Conservation (phyloP, 2,329 filamentous ascomycete genomes). For the Aurifilum marmelostoma region DNA sequence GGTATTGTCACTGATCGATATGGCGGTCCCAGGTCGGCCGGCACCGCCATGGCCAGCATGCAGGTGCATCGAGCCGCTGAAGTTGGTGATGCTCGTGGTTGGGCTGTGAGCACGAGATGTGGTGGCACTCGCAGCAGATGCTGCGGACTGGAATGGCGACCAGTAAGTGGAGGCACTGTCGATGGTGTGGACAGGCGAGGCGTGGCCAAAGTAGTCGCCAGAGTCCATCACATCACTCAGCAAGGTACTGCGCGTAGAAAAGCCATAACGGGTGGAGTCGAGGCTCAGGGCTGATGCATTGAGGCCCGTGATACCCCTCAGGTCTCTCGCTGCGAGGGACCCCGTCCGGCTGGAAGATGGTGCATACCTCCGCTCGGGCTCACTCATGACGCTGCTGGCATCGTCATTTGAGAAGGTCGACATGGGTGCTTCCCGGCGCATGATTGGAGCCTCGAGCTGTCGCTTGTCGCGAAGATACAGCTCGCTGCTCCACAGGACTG, state of each 20-base stretch:
- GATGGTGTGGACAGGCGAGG: constrained; percentile 70
- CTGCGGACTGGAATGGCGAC: constrained; percentile 78
- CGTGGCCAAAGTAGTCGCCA: constrained; percentile 68
- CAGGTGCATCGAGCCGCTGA: constrained; percentile 52
- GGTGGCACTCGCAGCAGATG: constrained; percentile 62
- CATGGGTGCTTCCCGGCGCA: constrained; percentile 49
- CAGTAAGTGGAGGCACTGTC: constrained; percentile 83
- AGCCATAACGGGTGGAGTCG: constrained; percentile 67
- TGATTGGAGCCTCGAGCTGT: constrained; percentile 53
- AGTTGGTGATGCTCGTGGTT: constrained; percentile 62
- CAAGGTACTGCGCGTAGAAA: constrained; percentile 58
- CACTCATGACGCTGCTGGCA: constrained; percentile 56
- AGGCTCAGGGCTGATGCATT: constrained; percentile 72
- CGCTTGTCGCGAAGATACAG: constrained; percentile 79
- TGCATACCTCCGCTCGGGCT: constrained; percentile 54
- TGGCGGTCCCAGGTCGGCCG: constrained; percentile 65
- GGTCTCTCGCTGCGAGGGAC: constrained; percentile 56
- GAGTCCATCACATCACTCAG: constrained; percentile 70
- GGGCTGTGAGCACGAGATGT: constrained; percentile 63
- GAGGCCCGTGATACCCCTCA: constrained; percentile 61
- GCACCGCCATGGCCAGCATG: constrained; percentile 50
- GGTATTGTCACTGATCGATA: constrained; percentile 69
- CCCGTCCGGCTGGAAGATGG: constrained; percentile 48
- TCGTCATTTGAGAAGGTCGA: constrained; percentile 55
- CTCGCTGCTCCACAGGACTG: constrained; percentile 90